Conservation (phyloP, 1,284 basidiomycete species). For the Ganoderma boninense region DNA sequence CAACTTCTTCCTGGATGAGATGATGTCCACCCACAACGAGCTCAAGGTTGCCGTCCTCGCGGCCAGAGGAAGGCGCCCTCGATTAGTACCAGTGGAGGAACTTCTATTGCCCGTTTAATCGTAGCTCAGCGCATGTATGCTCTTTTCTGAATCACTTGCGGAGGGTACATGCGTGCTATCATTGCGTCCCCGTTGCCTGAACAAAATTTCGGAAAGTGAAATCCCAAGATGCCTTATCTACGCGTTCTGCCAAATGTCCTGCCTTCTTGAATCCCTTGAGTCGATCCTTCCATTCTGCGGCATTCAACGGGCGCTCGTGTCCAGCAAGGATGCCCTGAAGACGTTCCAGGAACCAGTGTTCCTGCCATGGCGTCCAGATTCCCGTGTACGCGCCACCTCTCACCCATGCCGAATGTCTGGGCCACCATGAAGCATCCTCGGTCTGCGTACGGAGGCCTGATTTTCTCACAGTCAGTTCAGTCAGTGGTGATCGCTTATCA, state of each 20-base stretch:
- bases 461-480: neutral
- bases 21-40: conserved; percentile 35
- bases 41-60: neutral
- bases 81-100: neutral
- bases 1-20: conserved; percentile 41
- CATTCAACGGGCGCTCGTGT: neutral
- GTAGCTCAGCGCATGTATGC: no score
- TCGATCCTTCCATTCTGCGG: neutral
- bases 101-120: no score
- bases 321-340: neutral
- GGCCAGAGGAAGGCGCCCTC: neutral
- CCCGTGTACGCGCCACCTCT: neutral
- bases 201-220: no score
- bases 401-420: neutral
- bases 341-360: neutral
- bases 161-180: no score
- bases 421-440: neutral
- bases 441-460: neutral
- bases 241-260: neutral
- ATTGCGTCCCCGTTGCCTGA: no score
- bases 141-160: no score
- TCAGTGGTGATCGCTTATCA: no score
- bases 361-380: neutral
- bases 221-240: no score
- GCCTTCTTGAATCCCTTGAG: neutral